Conservation (phyloP, 164 flowering plant species). For the Dillenia suffruticosa region DNA sequence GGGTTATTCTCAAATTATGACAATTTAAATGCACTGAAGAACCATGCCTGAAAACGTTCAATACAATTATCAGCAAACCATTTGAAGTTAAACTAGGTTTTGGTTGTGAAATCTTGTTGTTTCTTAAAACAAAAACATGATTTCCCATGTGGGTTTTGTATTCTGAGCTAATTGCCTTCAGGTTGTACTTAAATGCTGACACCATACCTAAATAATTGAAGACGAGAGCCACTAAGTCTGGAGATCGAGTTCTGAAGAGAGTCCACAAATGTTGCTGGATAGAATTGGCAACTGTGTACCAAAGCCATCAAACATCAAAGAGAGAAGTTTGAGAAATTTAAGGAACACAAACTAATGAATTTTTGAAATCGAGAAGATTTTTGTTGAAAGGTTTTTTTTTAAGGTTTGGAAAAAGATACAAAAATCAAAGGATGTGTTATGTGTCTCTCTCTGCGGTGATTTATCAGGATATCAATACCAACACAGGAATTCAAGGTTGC, state of each 20-base stretch:
- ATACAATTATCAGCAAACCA: constrained; percentile 37
- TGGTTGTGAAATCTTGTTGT: constrained; percentile 10
- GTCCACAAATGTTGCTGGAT: constrained; percentile 34
- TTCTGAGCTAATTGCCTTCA: constrained; percentile 4
- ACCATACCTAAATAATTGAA: constrained; percentile 40
- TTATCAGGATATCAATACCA: too few relatives aligned
- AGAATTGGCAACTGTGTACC: constrained; percentile 41
- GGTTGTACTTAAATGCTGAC: constrained; percentile 13
- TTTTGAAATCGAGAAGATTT: too few relatives aligned
- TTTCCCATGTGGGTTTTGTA: constrained; percentile 26
- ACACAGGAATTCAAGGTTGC: too few relatives aligned
- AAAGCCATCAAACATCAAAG: constrained; percentile 31
- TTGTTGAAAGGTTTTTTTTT: too few relatives aligned
- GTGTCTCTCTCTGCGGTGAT: too few relatives aligned
- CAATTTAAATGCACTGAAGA: constrained; percentile 25
- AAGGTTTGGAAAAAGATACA: too few relatives aligned
- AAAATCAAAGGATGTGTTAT: too few relatives aligned
- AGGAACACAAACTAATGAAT: too few relatives aligned
- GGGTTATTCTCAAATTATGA: constrained; percentile 13
- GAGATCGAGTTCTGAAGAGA: constrained; percentile 46
- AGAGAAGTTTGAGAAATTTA: too few relatives aligned
- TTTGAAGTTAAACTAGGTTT: constrained; percentile 1
- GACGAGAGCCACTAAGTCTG: constrained; percentile 31
- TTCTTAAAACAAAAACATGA: constrained; percentile 13
- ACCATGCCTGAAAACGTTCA: constrained; percentile 39